Evolutionary conservation across 495 filamentous ascomycete genomes (phyloP), one percentile per base, ranked within the genome.

Genomic region (Aspergillus avenaceus): DNA sequence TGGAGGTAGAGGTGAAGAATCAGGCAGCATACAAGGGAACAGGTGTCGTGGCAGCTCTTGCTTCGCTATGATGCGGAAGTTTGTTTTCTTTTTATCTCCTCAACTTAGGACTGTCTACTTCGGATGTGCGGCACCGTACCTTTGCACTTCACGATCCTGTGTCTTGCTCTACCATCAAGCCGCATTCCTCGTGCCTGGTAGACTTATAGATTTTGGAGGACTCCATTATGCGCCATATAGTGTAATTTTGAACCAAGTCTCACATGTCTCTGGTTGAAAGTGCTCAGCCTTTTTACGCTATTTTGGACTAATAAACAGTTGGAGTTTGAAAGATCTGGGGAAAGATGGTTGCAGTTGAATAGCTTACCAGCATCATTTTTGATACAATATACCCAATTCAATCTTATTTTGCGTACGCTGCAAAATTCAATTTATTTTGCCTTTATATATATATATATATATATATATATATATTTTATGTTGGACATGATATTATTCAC

Each of bases 1-100:
- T 88, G 36, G 82, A 86, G 31, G 60, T 84, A 18, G 78, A 80
- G 37, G 62, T 86, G 22, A 79, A 72, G 34, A 82, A 75, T 55
- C 69, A 76, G 38, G 68, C 52, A 21, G 54, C 69, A 2, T 92
- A 90, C 72, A 82, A 80, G 61, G 82, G 71, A 29, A 74, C 82
- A 0, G 88, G 89, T n/a, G 80, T 78, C 7, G 68, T 84, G 9
- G 83, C 84, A 60, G 87, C 85, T 2, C 81, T 82, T n/a, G 80
- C 87, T 34, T 77, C 82, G 45, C 65, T 91, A 53, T 91, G 70
- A 84, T 34, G 8, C 12, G 19, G 36, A 2, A n/a, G 25, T n/a
- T n/a, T n/a, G n/a, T n/a, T n/a, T n/a, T n/a, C n/a, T n/a, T n/a
- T n/a, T n/a, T n/a, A n/a, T n/a, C n/a, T n/a, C n/a, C n/a, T n/a